Percentiles rank a stretch among this genome's conserved stretches.
Evolutionary conservation across 768 basidiomycete genomes (phyloP).

Genomic region (Trichaptum fuscoviolaceum): DNA sequence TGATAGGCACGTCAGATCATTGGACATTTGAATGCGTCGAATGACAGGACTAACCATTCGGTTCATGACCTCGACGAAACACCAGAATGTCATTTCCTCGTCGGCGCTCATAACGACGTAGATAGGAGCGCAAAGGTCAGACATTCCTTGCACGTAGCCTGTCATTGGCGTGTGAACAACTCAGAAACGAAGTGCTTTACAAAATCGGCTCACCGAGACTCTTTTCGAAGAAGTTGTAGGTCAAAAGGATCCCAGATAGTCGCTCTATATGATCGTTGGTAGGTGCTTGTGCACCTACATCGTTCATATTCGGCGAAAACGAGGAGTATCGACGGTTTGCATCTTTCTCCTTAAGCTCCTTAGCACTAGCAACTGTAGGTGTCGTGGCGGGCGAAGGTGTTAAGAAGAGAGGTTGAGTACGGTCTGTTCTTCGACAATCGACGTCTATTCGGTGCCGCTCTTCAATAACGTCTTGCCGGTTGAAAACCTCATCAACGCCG

Average conservation of each 20-base stretch:
- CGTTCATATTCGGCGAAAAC: slow-evolving; percentile 67
- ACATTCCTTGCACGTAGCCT: slow-evolving; percentile 99
- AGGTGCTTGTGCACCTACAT: slow-evolving; percentile 83
- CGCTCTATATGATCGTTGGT: slow-evolving; percentile 89
- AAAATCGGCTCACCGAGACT: slow-evolving; percentile 58
- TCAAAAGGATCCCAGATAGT: slow-evolving; percentile 80
- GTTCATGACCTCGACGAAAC: slow-evolving; percentile 91
- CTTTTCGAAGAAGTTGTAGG: slow-evolving; percentile 87
- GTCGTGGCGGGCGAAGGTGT: slow-evolving; percentile 22
- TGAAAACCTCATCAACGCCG: slow-evolving; percentile 75
- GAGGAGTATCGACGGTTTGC: slow-evolving; percentile 53
- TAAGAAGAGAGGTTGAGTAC: slow-evolving; percentile 87
- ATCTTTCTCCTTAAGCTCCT: slow-evolving; percentile 43
- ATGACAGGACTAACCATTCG: slow-evolving; percentile 92
- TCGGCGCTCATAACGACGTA: slow-evolving; percentile 89
- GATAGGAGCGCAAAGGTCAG: slow-evolving; percentile 88
- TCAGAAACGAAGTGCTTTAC: not conserved
- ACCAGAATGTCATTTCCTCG: slow-evolving; percentile 93
- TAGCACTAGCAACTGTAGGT: slow-evolving; percentile 14
- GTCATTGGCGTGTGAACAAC: not conserved
- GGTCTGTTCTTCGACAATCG: slow-evolving; percentile 93
- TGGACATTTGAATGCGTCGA: too few relatives aligned
- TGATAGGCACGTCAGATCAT: not conserved
- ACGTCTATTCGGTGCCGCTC: slow-evolving; percentile 95
- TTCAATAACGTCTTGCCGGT: slow-evolving; percentile 75